Evolutionary conservation across 129 eudicot genomes (phyloP).

Genomic region (Apium graveolens): DNA sequence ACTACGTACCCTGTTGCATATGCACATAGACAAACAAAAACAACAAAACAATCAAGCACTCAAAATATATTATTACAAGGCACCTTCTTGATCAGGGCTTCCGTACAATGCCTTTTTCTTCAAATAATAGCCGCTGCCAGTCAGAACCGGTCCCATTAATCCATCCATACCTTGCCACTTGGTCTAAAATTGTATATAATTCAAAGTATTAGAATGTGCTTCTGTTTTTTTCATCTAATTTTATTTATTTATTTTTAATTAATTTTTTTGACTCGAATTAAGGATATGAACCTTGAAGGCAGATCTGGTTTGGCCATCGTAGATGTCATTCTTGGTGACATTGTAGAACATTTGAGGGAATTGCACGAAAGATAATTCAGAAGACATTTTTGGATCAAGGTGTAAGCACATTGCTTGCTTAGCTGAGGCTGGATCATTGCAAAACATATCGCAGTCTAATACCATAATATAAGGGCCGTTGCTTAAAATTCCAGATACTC

Average conservation of each 20-base stretch:
- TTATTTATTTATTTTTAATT: background rate
- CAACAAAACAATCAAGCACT: background rate
- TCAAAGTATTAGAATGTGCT: background rate
- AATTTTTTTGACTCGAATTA: background rate
- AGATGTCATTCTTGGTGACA: constrained; percentile 57
- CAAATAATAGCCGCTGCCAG: constrained; percentile 78
- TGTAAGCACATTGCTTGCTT: constrained; percentile 97
- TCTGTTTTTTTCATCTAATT: background rate
- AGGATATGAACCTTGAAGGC: constrained; percentile 43
- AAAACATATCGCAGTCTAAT: constrained; percentile 84
- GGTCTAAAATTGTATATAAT: constrained; percentile 22
- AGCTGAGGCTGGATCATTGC: constrained; percentile 79
- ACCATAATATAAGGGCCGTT: constrained; percentile 58
- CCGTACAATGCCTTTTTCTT: constrained; percentile 63
- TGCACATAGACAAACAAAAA: background rate
- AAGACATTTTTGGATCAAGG: constrained; percentile 55
- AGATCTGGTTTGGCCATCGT: constrained; percentile 68
- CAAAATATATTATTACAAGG: background rate
- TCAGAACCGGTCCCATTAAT: constrained; percentile 50
- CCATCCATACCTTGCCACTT: constrained; percentile 93
- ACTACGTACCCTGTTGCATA: background rate
- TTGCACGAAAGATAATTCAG: constrained; percentile 56
- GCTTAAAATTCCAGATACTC: constrained; percentile 76
- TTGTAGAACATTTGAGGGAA: constrained; percentile 84
- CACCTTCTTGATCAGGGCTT: constrained; percentile 45